phyloP scores from a whole-genome alignment of 2,329 filamentous ascomycete genomes.

The Chalaropsis thielavioides region DNA sequence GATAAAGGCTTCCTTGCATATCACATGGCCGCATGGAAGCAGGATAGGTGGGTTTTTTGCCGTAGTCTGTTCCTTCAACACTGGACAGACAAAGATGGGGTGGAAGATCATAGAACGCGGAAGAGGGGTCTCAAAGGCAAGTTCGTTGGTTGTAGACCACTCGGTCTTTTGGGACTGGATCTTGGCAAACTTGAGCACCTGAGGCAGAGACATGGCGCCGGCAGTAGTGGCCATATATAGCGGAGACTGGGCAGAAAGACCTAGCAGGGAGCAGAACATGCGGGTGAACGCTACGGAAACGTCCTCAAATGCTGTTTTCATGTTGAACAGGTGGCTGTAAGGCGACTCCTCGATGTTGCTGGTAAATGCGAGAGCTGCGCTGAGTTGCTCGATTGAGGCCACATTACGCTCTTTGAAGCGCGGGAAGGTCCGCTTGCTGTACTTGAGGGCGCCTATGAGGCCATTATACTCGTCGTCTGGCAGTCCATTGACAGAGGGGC shows the following conservation, averaged over 20 bases:
- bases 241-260: conserved; percentile 79
- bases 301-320: conserved; percentile 62
- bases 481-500: conserved; percentile 38
- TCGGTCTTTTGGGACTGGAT: conserved; percentile 86
- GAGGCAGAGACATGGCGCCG: conserved; percentile 79
- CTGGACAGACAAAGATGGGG: conserved; percentile 93
- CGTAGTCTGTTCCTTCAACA: conserved; percentile 91
- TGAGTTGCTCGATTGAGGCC: conserved; percentile 65
- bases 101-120: conserved; percentile 60
- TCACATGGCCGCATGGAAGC: conserved; percentile 87
- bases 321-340: conserved; percentile 65
- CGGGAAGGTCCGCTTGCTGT: conserved; percentile 60
- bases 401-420: conserved; percentile 62
- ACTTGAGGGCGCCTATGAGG: conserved; percentile 51
- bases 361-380: conserved; percentile 65
- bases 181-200: conserved; percentile 71
- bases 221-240: conserved; percentile 88
- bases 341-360: conserved; percentile 63
- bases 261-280: conserved; percentile 86
- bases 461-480: conserved; percentile 42
- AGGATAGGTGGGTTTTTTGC: conserved; percentile 92
- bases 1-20: conserved; percentile 70
- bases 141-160: conserved; percentile 83
- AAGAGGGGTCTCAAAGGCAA: conserved; percentile 60
- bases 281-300: conserved; percentile 77